phyloP scores from a whole-genome alignment of 2,329 filamentous ascomycete genomes.

The Stagonosporopsis cucurbitacearum region DNA sequence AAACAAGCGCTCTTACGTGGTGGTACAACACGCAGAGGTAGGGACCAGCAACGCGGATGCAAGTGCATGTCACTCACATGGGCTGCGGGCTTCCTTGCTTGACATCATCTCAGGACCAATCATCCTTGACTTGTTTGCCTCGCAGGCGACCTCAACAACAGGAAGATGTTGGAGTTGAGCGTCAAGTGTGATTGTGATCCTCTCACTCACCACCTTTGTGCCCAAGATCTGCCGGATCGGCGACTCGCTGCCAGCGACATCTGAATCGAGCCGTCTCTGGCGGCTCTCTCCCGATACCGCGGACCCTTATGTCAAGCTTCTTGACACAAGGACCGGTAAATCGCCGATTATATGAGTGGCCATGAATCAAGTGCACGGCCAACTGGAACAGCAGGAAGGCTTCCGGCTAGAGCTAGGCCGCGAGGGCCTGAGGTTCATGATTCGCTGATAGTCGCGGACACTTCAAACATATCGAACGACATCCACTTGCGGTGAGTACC shows the following conservation, averaged over 20 bases:
- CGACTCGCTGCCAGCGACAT: constrained; percentile 23
- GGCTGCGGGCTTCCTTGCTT: constrained; percentile 10
- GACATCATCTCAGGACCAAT: constrained; percentile 18
- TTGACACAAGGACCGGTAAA: constrained; percentile 18
- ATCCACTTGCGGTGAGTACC: constrained; percentile 2
- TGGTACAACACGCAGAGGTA: not conserved
- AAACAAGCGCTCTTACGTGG: constrained; percentile 15
- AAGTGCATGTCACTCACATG: constrained; percentile 11
- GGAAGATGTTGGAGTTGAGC: constrained; percentile 5
- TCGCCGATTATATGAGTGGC: constrained; percentile 11
- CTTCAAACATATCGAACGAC: constrained; percentile 2
- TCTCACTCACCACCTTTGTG: constrained; percentile 24
- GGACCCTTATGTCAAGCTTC: constrained; percentile 18
- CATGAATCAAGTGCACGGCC: constrained; percentile 14
- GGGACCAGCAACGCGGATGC: constrained; percentile 1
- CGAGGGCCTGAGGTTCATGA: constrained; percentile 16
- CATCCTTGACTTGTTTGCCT: constrained; percentile 18
- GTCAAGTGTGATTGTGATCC: constrained; percentile 35
- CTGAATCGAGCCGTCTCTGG: constrained; percentile 12
- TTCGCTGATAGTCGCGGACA: constrained; percentile 6
- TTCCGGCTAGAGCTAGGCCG: constrained; percentile 2
- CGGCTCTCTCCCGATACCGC: constrained; percentile 30
- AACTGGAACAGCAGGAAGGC: constrained; percentile 8
- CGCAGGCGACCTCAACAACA: constrained; percentile 11
- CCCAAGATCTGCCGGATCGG: constrained; percentile 37